A percentile compares a stretch with the other conserved stretches of the same genome.
These are phyloP conservation scores for Ustilago loliicola DNA, from an alignment of 1,284 basidiomycete species.

Conservation along the genomic window DNA sequence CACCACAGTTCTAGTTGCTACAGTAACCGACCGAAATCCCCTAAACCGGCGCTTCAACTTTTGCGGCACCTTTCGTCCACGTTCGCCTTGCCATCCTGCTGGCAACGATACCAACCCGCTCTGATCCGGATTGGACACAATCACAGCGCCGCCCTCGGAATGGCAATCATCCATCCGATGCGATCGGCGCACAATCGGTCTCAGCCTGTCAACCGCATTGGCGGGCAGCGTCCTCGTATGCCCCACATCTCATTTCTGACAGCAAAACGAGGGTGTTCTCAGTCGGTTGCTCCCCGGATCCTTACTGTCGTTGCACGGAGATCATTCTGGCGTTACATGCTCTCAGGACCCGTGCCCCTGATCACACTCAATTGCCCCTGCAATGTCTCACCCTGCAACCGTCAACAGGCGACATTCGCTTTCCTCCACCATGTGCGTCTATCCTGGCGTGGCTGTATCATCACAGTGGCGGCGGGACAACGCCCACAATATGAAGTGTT, in stretches of 20 bases:
- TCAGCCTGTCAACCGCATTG: neutral
- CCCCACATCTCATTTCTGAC: neutral
- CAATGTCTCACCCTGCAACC: neutral
- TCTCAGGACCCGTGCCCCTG: neutral
- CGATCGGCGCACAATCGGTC: no score
- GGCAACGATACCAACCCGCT: no score
- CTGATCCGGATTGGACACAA: no score
- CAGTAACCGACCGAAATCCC: no score
- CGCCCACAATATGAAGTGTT: conserved; percentile 7
- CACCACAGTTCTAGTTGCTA: neutral
- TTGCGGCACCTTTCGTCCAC: no score
- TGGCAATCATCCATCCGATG: neutral
- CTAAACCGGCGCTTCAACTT: no score
- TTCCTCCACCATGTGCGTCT: neutral
- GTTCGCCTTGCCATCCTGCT: no score
- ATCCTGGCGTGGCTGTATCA: neutral
- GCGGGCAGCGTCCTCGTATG: neutral
- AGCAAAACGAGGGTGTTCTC: neutral
- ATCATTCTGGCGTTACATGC: no score
- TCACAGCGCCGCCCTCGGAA: no score
- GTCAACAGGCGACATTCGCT: conserved; percentile 1
- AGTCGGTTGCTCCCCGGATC: no score
- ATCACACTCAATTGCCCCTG: neutral
- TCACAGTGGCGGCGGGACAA: conserved; percentile 2
- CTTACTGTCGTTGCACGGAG: no score